A percentile compares a stretch with the other conserved stretches of the same genome.
These are phyloP conservation scores for Pseudogymnoascus sp. DNA, from an alignment of 2,329 filamentous ascomycete genomes.

Conservation along the genomic window DNA sequence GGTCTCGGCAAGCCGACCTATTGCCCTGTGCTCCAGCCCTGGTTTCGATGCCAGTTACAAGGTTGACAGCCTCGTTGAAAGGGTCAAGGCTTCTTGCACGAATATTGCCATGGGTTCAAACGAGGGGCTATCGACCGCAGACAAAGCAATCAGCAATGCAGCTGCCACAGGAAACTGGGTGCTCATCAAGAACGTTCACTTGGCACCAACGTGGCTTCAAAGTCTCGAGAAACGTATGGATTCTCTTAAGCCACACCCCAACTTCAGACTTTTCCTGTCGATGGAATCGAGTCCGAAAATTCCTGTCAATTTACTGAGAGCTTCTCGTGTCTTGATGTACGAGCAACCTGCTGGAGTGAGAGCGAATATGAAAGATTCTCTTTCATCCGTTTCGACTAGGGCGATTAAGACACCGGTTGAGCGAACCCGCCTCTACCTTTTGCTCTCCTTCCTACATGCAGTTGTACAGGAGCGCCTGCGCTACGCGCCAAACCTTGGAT, in stretches of 20 bases:
- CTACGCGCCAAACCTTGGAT: constrained; percentile 87
- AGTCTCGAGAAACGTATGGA: constrained; percentile 96
- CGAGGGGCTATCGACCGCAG: constrained; percentile 82
- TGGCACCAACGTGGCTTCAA: constrained; percentile 92
- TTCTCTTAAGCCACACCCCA: constrained; percentile 82
- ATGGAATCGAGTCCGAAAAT: constrained; percentile 98
- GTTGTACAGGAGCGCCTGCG: constrained; percentile 91
- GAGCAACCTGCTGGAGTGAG: constrained; percentile 95
- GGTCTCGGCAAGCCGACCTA: constrained; percentile 74
- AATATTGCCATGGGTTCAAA: constrained; percentile 99
- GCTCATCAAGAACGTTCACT: constrained; percentile 95
- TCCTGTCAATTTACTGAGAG: constrained; percentile 87
- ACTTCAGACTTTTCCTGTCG: constrained; percentile 92
- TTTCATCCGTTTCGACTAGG: constrained; percentile 70
- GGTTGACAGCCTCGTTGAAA: constrained; percentile 88
- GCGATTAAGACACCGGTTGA: constrained; percentile 80
- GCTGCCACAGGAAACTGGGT: constrained; percentile 93
- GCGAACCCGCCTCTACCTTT: constrained; percentile 77
- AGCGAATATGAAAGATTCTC: constrained; percentile 97
- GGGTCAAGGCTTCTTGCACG: constrained; percentile 72
- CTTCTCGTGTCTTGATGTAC: constrained; percentile 91
- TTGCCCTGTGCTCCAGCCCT: constrained; percentile 87
- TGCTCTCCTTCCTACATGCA: constrained; percentile 90
- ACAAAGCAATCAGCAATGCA: constrained; percentile 90
- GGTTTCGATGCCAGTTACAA: constrained; percentile 99